Conservation (phyloP, 805 yeast species). For the Teunomyces gatunensis region DNA sequence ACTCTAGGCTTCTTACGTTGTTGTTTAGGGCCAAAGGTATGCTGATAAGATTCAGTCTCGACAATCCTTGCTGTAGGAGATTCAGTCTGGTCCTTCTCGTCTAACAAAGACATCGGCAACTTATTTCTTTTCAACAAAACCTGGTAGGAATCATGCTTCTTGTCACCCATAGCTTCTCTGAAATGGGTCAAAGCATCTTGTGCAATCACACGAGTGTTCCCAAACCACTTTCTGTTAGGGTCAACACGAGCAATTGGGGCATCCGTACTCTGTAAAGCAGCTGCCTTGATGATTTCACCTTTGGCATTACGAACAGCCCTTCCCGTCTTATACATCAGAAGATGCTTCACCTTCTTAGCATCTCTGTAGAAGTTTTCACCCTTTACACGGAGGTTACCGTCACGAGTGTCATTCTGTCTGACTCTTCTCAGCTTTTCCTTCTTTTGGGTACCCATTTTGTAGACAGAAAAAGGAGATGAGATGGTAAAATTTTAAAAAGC, state of each 20-base stretch:
- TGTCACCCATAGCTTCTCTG: slow-evolving; percentile 89
- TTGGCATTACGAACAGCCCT: slow-evolving; percentile 80
- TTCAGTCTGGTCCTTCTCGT: slow-evolving; percentile 76
- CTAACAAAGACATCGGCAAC: slow-evolving; percentile 91
- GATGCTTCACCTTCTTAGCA: slow-evolving; percentile 85
- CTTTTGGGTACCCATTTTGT: slow-evolving; percentile 84
- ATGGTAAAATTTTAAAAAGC: slow-evolving; percentile 6
- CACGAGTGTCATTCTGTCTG: slow-evolving; percentile 77
- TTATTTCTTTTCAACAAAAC: slow-evolving; percentile 85
- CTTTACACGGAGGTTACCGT: slow-evolving; percentile 88
- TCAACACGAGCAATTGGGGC: slow-evolving; percentile 90
- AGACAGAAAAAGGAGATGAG: slow-evolving; percentile 2
- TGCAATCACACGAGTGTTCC: slow-evolving; percentile 94
- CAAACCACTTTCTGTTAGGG: slow-evolving; percentile 97
- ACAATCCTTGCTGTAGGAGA: slow-evolving; percentile 77
- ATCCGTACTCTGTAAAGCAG: slow-evolving; percentile 82
- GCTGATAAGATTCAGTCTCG: slow-evolving; percentile 81
- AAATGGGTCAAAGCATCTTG: slow-evolving; percentile 95
- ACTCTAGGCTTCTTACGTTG: slow-evolving; percentile 89
- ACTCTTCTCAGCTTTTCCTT: slow-evolving; percentile 86
- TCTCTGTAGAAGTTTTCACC: slow-evolving; percentile 97
- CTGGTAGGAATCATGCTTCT: slow-evolving; percentile 77
- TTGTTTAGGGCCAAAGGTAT: slow-evolving; percentile 91
- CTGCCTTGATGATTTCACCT: slow-evolving; percentile 86
- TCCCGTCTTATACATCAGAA: slow-evolving; percentile 92